These are phyloP conservation scores for Adansonia madagascariensis DNA, from an alignment of 441 rosid genomes.

Conservation along the genomic window DNA sequence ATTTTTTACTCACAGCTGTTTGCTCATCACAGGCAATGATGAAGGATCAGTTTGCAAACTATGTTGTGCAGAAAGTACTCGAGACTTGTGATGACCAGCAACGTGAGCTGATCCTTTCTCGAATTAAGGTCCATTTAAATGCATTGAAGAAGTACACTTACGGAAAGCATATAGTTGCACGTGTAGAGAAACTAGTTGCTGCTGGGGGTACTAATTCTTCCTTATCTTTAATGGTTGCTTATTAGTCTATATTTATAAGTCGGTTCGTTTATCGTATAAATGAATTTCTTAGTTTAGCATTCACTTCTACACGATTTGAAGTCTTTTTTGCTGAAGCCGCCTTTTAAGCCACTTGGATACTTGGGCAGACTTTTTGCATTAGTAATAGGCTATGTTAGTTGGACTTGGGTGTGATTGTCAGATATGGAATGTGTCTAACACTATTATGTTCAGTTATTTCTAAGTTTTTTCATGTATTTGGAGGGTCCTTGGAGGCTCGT, in stretches of 20 bases:
- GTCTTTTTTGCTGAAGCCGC: background rate
- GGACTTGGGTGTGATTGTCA: no score
- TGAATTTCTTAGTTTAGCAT: background rate
- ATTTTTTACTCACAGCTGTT: background rate
- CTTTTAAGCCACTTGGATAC: background rate
- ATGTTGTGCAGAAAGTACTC: constrained; percentile 92
- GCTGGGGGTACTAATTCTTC: constrained; percentile 73
- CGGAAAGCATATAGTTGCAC: constrained; percentile 95
- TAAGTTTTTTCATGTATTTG: no score
- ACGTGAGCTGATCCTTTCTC: constrained; percentile 83
- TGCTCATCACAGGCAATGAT: constrained; percentile 75
- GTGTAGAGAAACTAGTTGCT: constrained; percentile 96
- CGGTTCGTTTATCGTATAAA: background rate
- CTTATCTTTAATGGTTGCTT: background rate
- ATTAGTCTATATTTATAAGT: background rate
- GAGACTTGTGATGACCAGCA: constrained; percentile 96
- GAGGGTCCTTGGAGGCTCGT: no score
- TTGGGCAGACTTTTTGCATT: background rate
- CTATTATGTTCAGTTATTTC: no score
- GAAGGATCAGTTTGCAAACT: constrained; percentile 98
- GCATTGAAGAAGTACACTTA: constrained; percentile 96
- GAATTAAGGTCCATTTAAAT: constrained; percentile 86
- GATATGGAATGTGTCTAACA: no score
- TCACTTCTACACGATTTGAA: background rate
- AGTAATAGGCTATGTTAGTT: background rate